Evolutionary conservation across 495 filamentous ascomycete genomes (phyloP), one percentile per base, ranked within the genome.

Genomic region (Coniosporium apollinis): DNA sequence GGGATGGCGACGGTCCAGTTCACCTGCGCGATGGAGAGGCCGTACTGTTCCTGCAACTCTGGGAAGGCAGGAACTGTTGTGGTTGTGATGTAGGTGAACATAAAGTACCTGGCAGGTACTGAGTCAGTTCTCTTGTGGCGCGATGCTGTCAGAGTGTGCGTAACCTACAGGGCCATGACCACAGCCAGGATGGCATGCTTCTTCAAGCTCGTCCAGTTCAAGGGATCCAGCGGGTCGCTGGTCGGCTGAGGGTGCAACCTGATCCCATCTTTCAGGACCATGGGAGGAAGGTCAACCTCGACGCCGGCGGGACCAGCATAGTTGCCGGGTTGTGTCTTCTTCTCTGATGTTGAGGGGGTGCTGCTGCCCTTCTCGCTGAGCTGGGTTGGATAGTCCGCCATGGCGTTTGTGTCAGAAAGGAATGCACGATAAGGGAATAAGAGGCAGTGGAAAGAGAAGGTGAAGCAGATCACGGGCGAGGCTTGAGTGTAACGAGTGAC

Each of bases 1-100:
- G 72, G 72, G 34, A 76, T 56, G 17, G 72, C 72, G 19, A 76
- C 62, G 1, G 70, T 76, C 72, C 71, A 76, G 50, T 75, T 74
- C 16, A 68, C 62, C 42, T 73, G 59, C 2, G 62, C 51, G 41
- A 68, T 65, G 20, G 44, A 53, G 39, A 69, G 61, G 22, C 42
- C 35, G 44, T 64, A 72, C 34, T 67, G 54, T 15, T 53, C 44
- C 43, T 73, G 64, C 13, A 74, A 58, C 9, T 59, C 54, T 1
- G 56, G 36, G 43, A 75, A 75, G 0, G 70, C 70, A 1, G 70
- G 70, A 1, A 76, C 64, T 0, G 72, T 71, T 2, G 66, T 70
- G 0, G 72, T 75, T 3, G 70, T 75, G 30, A 72, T 61, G 48
- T 74, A 76, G 8, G 72, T 76, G 51, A 75, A 72, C 34, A 75